Conservation (phyloP, 2,329 filamentous ascomycete species). For the Fusarium sp. region DNA sequence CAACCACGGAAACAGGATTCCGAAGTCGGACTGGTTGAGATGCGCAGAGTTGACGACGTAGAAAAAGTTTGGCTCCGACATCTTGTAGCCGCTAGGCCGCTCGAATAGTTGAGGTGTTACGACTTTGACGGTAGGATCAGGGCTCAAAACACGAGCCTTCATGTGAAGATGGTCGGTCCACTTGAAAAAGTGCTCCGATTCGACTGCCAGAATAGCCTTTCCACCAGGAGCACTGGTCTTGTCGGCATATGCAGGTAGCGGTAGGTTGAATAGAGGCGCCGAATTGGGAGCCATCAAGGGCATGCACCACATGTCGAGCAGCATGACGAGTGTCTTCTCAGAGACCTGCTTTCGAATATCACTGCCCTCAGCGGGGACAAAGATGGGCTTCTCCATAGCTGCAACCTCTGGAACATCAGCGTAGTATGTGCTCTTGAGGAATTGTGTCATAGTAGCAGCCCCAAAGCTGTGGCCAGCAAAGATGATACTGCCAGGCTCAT, state of each 20-base stretch:
- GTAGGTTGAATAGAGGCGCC: constrained; percentile 73
- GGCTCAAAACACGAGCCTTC: constrained; percentile 72
- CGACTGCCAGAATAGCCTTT: constrained; percentile 71
- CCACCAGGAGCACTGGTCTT: constrained; percentile 62
- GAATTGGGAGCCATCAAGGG: constrained; percentile 73
- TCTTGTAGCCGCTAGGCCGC: constrained; percentile 53
- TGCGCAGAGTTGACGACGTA: constrained; percentile 80
- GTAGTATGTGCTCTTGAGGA: constrained; percentile 83
- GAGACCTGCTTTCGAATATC: constrained; percentile 73
- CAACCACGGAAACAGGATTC: constrained; percentile 79
- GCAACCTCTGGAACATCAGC: constrained; percentile 57
- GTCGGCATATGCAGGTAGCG: constrained; percentile 73
- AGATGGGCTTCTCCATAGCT: constrained; percentile 66
- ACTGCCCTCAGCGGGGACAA: constrained; percentile 64
- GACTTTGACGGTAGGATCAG: constrained; percentile 56
- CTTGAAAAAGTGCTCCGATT: constrained; percentile 81
- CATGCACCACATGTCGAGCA: constrained; percentile 85
- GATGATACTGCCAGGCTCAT: constrained; percentile 75
- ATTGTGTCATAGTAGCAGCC: constrained; percentile 76
- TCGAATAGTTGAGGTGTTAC: constrained; percentile 56
- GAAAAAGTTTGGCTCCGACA: constrained; percentile 73
- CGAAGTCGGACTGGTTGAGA: constrained; percentile 85
- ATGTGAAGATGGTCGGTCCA: constrained; percentile 78
- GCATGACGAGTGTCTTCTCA: constrained; percentile 68
- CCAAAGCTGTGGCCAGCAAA: constrained; percentile 87